phyloP scores from a whole-genome alignment of 495 filamentous ascomycete species.

The Xylaria sp. region DNA sequence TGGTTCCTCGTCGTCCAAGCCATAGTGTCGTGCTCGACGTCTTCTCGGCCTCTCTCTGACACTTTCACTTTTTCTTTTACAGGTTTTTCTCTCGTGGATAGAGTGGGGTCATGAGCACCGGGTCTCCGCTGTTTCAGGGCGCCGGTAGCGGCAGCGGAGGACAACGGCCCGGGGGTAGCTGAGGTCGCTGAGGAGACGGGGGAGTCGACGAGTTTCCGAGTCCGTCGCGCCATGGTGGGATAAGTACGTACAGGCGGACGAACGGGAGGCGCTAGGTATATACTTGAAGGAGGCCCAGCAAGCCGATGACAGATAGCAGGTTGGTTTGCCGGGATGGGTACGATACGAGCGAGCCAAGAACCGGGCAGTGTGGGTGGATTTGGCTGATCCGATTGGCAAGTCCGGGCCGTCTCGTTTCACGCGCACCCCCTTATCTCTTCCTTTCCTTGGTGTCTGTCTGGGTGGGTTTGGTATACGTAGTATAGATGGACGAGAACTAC shows the following conservation, averaged over 20 bases:
- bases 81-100: neutral
- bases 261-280: neutral
- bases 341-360: neutral
- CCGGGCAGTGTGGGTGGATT: neutral
- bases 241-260: neutral
- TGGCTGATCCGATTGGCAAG: neutral
- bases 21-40: constrained; percentile 22
- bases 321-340: no score
- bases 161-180: neutral
- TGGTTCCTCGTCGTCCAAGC: constrained; percentile 51
- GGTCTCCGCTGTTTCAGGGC: constrained; percentile 20
- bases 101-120: neutral
- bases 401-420: neutral
- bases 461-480: neutral
- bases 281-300: neutral
- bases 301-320: no score
- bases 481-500: neutral
- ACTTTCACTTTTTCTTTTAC: neutral
- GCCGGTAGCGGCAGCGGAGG: constrained; percentile 16
- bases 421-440: neutral
- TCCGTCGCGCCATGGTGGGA: constrained; percentile 14
- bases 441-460: neutral
- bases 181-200: neutral
- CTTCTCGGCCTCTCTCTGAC: neutral
- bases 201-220: constrained; percentile 1